A percentile compares a stretch with the other conserved stretches of the same genome.
phyloP scores from a whole-genome alignment of 2,329 filamentous ascomycete genomes.

The Blumeria graminis region DNA sequence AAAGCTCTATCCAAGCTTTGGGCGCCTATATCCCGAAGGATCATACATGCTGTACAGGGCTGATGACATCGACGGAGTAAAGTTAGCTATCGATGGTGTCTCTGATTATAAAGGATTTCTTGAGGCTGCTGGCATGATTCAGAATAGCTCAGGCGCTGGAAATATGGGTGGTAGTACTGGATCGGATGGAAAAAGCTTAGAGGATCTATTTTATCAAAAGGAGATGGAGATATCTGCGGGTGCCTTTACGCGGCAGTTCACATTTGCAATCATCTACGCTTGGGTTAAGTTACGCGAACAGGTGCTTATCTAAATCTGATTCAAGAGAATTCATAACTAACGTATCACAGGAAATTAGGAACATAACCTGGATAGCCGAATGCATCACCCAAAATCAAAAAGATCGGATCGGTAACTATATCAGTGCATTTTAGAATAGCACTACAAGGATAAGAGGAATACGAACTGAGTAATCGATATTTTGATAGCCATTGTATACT shows the following conservation, averaged over 20 bases:
- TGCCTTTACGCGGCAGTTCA: conserved; percentile 90
- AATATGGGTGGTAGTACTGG: conserved; percentile 68
- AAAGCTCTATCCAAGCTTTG: conserved; percentile 88
- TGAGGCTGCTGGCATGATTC: conserved; percentile 62
- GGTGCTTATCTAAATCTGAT: conserved; percentile 27
- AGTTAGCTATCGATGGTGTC: conserved; percentile 79
- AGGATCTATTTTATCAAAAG: conserved; percentile 97
- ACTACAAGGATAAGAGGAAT: not conserved
- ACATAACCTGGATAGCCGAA: conserved; percentile 98
- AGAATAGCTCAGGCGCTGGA: conserved; percentile 47
- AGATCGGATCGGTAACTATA: conserved; percentile 95
- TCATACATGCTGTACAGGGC: conserved; percentile 85
- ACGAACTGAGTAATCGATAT: no score
- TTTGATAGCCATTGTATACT: no score
- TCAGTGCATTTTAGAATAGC: conserved; percentile 63
- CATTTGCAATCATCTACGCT: conserved; percentile 79
- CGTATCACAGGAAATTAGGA: conserved; percentile 64
- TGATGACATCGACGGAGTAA: conserved; percentile 83
- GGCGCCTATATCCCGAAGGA: conserved; percentile 78
- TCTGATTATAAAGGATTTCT: conserved; percentile 91
- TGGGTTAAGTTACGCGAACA: conserved; percentile 97
- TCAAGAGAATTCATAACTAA: conserved; percentile 13
- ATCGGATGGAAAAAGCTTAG: conserved; percentile 66
- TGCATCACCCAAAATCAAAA: conserved; percentile 99
- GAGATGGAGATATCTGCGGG: conserved; percentile 97